Evolutionary conservation across 257 asterid genomes (phyloP).

Genomic region (Forsythia suspensa): DNA sequence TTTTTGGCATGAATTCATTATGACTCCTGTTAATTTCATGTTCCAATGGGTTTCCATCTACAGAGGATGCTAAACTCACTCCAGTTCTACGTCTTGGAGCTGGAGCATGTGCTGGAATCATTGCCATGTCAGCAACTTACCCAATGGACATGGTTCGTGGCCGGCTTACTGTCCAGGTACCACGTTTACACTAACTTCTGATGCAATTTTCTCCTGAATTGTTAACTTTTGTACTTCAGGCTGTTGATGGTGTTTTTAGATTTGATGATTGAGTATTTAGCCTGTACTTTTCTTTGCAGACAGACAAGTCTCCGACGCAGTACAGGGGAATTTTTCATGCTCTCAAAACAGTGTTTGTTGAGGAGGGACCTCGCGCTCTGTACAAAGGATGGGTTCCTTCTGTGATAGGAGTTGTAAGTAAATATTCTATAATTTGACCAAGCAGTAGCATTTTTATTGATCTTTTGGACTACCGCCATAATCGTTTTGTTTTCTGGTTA

Average conservation of each 20-base stretch:
- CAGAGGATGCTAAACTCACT: conserved; percentile 87
- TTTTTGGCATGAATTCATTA: not conserved
- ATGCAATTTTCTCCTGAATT: not conserved
- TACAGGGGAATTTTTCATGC: conserved; percentile 97
- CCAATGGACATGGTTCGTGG: conserved; percentile 99
- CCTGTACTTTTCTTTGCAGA: conserved; percentile 47
- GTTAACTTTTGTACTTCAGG: not conserved
- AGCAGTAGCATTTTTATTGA: not conserved
- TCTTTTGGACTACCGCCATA: not conserved
- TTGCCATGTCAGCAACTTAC: conserved; percentile 99
- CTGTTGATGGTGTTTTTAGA: not conserved
- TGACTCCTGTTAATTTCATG: not conserved
- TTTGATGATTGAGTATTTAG: not conserved
- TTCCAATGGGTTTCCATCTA: conserved; percentile 11
- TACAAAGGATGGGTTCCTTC: conserved; percentile 99
- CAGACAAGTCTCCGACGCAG: conserved; percentile 83
- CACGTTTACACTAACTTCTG: conserved; percentile 3
- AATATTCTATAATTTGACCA: not conserved
- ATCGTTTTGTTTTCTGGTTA: not conserved
- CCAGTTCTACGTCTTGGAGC: conserved; percentile 94
- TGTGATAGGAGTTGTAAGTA: conserved; percentile 95
- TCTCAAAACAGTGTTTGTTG: conserved; percentile 86
- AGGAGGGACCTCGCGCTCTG: conserved; percentile 95
- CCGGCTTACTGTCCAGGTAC: conserved; percentile 90
- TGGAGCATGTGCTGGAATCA: conserved; percentile 99